Conservation (phyloP, 345 rosid species). For the Eucalyptus virginea region DNA sequence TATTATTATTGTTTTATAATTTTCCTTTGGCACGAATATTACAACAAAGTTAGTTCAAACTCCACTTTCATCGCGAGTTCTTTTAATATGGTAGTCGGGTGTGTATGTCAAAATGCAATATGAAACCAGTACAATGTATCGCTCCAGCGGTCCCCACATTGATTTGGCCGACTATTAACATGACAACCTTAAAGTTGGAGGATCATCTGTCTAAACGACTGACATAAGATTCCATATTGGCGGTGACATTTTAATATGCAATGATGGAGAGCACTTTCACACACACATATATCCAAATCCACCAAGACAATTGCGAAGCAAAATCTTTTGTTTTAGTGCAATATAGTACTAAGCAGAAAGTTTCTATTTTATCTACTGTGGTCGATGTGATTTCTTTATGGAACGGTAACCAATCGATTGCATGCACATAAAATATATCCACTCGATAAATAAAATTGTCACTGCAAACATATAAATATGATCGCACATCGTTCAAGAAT, state of each 20-base stretch:
- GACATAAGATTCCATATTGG: background rate
- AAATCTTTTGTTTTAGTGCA: background rate
- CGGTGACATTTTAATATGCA: background rate
- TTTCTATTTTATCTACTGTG: background rate
- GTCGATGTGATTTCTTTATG: background rate
- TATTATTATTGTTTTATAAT: background rate
- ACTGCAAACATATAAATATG: background rate
- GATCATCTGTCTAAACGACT: background rate
- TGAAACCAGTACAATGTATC: background rate
- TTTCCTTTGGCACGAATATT: background rate
- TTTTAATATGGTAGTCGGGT: background rate
- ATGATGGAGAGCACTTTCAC: background rate
- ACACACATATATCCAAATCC: background rate
- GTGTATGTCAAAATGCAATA: background rate
- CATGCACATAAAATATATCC: background rate
- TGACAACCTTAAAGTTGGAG: background rate
- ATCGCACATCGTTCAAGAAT: background rate
- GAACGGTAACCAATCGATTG: background rate
- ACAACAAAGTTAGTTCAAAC: background rate
- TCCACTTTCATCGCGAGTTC: background rate
- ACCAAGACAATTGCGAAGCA: background rate
- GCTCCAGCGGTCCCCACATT: background rate
- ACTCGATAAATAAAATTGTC: background rate
- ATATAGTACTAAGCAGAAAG: background rate
- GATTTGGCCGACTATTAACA: background rate